These are phyloP conservation scores for Arabis alpina DNA, from an alignment of 345 rosid species.

Conservation along the genomic window DNA sequence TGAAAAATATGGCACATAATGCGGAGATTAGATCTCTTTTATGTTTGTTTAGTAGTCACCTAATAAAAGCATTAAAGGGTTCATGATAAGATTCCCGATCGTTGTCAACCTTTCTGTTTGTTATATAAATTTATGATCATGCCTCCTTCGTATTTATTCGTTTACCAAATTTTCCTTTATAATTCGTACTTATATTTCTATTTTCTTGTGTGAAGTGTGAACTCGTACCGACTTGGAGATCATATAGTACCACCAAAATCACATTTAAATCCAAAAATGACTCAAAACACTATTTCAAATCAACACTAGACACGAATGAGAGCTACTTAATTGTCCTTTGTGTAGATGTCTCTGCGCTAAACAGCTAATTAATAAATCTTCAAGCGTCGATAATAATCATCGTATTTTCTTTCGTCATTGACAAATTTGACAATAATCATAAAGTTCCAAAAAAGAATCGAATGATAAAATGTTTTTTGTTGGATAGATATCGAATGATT, in stretches of 20 bases:
- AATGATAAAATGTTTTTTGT: no score
- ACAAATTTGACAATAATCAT: no score
- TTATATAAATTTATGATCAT: not conserved
- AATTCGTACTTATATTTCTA: not conserved
- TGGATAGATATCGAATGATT: slow-evolving; percentile 12
- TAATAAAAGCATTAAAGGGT: slow-evolving; percentile 14
- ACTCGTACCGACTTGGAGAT: slow-evolving; percentile 23
- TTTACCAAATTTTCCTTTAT: not conserved
- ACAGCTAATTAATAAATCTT: not conserved
- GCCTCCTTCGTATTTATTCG: slow-evolving; percentile 13
- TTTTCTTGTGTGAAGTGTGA: not conserved
- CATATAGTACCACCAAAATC: not conserved
- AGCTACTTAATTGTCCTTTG: slow-evolving; percentile 15
- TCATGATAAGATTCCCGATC: slow-evolving; percentile 10
- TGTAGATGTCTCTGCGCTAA: not conserved
- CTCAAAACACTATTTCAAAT: not conserved
- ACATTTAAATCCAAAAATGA: not conserved
- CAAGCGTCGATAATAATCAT: not conserved
- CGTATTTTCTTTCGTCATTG: not conserved
- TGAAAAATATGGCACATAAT: slow-evolving; percentile 9
- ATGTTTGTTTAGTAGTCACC: not conserved
- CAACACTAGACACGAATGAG: slow-evolving; percentile 8
- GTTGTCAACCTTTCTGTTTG: slow-evolving; percentile 24
- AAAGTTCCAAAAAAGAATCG: slow-evolving; percentile 25
- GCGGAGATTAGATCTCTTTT: not conserved